Conservation (phyloP, 2,329 filamentous ascomycete genomes). For the Xylariaceae sp. region DNA sequence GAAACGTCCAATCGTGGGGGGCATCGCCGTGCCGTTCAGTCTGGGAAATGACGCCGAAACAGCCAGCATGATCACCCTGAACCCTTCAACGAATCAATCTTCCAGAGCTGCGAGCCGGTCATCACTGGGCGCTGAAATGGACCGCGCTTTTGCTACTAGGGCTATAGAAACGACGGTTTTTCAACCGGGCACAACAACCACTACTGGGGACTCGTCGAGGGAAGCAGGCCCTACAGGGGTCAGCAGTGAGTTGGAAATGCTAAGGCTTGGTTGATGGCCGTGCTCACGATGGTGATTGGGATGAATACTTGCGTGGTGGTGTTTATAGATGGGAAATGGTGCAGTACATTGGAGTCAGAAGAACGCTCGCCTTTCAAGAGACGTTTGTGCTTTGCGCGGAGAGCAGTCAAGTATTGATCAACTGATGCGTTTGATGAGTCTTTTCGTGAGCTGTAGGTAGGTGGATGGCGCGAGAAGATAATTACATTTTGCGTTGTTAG, state of each 20-base stretch:
- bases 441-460: no score
- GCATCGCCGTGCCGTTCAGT: constrained; percentile 69
- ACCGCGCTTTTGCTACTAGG: constrained; percentile 10
- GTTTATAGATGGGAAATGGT: no score
- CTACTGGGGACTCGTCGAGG: background rate
- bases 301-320: background rate
- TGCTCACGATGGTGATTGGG: background rate
- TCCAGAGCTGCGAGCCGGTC: constrained; percentile 31
- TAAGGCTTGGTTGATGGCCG: background rate
- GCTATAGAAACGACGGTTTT: constrained; percentile 4
- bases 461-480: no score
- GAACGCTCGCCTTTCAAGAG: no score
- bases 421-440: no score
- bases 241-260: background rate
- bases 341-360: no score
- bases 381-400: no score
- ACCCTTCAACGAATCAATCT: constrained; percentile 36
- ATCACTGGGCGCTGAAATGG: constrained; percentile 23
- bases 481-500: no score
- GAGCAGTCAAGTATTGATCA: no score
- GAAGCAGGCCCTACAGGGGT: background rate
- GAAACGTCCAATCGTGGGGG: constrained; percentile 61
- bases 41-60: constrained; percentile 58
- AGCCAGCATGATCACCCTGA: constrained; percentile 65
- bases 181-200: background rate